Percentiles rank a stretch among this genome's conserved stretches.
phyloP scores from a whole-genome alignment of 2,329 filamentous ascomycete species.

The Pleoardoris graminearum region DNA sequence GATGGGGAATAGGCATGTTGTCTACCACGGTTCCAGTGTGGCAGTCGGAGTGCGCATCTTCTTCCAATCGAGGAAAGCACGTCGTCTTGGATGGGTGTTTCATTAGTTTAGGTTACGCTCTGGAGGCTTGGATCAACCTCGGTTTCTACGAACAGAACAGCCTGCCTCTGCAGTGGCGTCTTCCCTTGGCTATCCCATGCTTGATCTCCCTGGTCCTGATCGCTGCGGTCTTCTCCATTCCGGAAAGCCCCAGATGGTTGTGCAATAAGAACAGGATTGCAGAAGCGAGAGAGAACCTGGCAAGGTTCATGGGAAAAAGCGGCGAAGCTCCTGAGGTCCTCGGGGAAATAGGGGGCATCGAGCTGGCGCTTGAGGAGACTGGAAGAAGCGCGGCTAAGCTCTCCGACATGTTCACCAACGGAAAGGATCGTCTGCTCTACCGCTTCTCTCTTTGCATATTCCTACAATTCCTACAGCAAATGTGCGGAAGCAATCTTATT shows the following conservation, averaged over 20 bases:
- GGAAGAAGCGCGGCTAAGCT: slow-evolving; percentile 65
- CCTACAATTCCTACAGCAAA: slow-evolving; percentile 57
- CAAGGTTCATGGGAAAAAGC: slow-evolving; percentile 46
- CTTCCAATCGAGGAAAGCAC: slow-evolving; percentile 47
- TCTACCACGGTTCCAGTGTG: slow-evolving; percentile 53
- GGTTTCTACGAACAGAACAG: slow-evolving; percentile 62
- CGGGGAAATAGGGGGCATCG: slow-evolving; percentile 63
- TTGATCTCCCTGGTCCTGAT: slow-evolving; percentile 60
- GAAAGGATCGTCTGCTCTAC: slow-evolving; percentile 68
- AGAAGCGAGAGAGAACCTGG: slow-evolving; percentile 59
- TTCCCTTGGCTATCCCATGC: slow-evolving; percentile 69
- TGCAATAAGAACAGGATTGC: slow-evolving; percentile 68
- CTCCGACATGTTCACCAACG: slow-evolving; percentile 55
- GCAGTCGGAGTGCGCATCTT: slow-evolving; percentile 48
- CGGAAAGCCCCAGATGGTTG: slow-evolving; percentile 71
- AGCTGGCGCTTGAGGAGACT: slow-evolving; percentile 55
- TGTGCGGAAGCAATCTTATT: slow-evolving; percentile 55
- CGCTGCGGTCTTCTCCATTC: slow-evolving; percentile 65
- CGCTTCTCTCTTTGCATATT: slow-evolving; percentile 56
- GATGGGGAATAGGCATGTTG: slow-evolving; percentile 50
- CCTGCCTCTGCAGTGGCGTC: slow-evolving; percentile 66
- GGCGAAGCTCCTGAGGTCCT: slow-evolving; percentile 59
- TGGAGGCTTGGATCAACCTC: slow-evolving; percentile 55
- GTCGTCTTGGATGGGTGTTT: slow-evolving; percentile 52
- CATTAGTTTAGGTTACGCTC: slow-evolving; percentile 51